Conservation (phyloP, 2,329 filamentous ascomycete species). For the Nothophaeocryptopus gaeumannii region DNA sequence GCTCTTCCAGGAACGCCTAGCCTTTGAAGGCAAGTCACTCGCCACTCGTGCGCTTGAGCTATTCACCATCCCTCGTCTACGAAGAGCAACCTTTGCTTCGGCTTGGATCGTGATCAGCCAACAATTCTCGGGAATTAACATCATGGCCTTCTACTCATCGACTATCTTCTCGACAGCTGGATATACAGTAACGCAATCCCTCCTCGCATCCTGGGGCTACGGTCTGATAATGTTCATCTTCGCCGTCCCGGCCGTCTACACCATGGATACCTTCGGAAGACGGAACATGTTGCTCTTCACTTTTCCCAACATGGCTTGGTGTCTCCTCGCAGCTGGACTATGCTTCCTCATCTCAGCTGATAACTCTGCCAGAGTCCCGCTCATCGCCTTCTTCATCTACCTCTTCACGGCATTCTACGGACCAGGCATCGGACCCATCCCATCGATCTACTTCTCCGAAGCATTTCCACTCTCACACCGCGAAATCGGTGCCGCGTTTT, state of each 20-base stretch:
- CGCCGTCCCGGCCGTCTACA: constrained; percentile 57
- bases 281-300: constrained; percentile 50
- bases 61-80: constrained; percentile 25
- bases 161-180: constrained; percentile 34
- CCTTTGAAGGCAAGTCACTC: constrained; percentile 13
- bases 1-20: constrained; percentile 27
- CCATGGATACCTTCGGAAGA: constrained; percentile 51
- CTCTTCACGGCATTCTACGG: constrained; percentile 29
- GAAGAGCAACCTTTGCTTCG: constrained; percentile 23
- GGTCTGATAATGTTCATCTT: constrained; percentile 59
- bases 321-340: constrained; percentile 48
- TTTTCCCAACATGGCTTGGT: constrained; percentile 52
- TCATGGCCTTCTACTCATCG: constrained; percentile 39
- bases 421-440: constrained; percentile 31
- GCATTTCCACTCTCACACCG: constrained; percentile 35
- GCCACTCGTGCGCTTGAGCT: constrained; percentile 18
- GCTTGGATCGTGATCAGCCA: constrained; percentile 23
- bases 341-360: constrained; percentile 51
- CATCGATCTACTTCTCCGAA: constrained; percentile 35
- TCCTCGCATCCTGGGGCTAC: constrained; percentile 59
- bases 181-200: constrained; percentile 41
- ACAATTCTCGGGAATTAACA: constrained; percentile 19
- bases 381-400: constrained; percentile 33
- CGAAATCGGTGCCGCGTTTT: constrained; percentile 31
- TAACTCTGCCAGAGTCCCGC: constrained; percentile 33